Base-by-base conservation (phyloP, 1,284 basidiomycete genomes). In the Puccinia sorghi region DNA sequence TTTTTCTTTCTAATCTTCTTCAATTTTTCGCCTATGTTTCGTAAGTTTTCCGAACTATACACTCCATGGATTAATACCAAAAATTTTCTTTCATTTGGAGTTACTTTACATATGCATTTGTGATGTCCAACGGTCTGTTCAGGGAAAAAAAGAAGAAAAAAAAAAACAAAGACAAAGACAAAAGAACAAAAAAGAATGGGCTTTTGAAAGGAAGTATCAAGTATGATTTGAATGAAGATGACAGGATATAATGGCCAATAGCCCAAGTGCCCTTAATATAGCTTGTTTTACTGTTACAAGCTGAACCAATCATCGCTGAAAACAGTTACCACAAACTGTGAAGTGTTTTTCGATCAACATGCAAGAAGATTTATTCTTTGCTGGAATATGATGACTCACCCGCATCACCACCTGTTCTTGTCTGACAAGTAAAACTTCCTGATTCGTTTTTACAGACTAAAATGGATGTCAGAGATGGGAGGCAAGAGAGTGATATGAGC, bases 401-500 rank as follows among this genome's bases (percentile, higher is more conserved):
- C n/a, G 59, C 59, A 41, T 63, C 37, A 41, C n/a, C 59, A 22
- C 37, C 59, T 63, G 37, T 41, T 63, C 41, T 63, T 39, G 15
- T 37, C 37, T 63, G 32, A 63, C 59, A 63, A 41, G 59, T 63
- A 20, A 63, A 63, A 15, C 11, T 41, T 39, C 59, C 59, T 15
- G 25, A 11, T 17, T 63, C 32, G 59, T 63, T 63, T 37, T 41
- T 63, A 63, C 59, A 63, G 39, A 63, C 59, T 63, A n/a, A n/a
- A n/a, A n/a, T n/a, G n/a, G n/a, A n/a, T n/a, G n/a, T n/a, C n/a
- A n/a, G n/a, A n/a, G n/a, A n/a, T n/a, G n/a, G n/a, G 20, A 11
- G 48, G 17, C 9, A 50, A 50, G 4, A 46, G 43, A 46, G 13
- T 6, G 8, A 50, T 11, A 50, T 50, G 57, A 37, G 57, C 7